Percentiles rank a stretch among this genome's conserved stretches.
Evolutionary conservation across 805 yeast species (phyloP).

Genomic region (Candida ascalaphidarum): DNA sequence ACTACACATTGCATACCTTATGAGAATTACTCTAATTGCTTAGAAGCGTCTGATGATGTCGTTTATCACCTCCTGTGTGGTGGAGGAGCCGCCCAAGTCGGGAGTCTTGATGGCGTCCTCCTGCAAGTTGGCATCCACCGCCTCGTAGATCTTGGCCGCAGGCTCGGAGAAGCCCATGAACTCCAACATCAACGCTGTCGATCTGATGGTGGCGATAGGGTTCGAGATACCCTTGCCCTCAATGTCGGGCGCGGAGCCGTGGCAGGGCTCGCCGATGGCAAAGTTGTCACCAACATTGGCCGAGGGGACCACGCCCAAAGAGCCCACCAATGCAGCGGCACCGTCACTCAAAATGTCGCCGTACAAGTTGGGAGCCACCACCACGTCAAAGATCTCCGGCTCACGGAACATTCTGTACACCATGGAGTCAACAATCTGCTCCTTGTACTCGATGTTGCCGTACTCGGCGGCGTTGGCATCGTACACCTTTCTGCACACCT

Average conservation of each 20-base stretch:
- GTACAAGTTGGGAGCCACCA: constrained; percentile 96
- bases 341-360: constrained; percentile 97
- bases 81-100: constrained; percentile 85
- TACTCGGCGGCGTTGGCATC: constrained; percentile 50
- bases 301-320: constrained; percentile 95
- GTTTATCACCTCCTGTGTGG: constrained; percentile 80
- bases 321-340: constrained; percentile 97
- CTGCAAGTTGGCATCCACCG: constrained; percentile 86
- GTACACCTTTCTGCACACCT: constrained; percentile 60
- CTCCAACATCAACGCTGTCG: constrained; percentile 95
- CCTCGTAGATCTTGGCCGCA: constrained; percentile 86
- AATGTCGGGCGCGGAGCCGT: constrained; percentile 98
- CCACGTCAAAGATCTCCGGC: constrained; percentile 94
- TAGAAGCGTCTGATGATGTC: constrained; percentile 58
- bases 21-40: too few relatives aligned
- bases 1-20: too few relatives aligned
- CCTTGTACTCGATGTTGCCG: constrained; percentile 61
- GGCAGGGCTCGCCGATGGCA: constrained; percentile 98
- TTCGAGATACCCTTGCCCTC: constrained; percentile 92
- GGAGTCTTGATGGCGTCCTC: constrained; percentile 82
- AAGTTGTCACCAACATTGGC: constrained; percentile 96
- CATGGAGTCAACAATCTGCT: constrained; percentile 98
- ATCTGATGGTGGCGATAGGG: constrained; percentile 97
- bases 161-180: constrained; percentile 87
- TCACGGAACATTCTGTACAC: constrained; percentile 98